Conservation (phyloP, 495 filamentous ascomycete genomes). For the Neurospora sp. region DNA sequence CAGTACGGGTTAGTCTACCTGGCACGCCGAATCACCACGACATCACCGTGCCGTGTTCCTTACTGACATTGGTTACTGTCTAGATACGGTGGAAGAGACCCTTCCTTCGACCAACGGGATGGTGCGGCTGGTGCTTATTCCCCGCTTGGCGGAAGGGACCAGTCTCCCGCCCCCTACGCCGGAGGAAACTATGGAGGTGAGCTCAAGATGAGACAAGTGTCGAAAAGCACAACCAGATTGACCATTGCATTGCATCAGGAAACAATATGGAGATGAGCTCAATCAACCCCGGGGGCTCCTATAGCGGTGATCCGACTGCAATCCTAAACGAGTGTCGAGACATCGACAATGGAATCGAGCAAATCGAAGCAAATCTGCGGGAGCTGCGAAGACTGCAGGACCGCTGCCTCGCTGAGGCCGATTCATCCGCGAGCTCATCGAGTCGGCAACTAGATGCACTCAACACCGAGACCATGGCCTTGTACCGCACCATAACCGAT, state of each 20-base stretch:
- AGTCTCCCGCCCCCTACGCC: background rate
- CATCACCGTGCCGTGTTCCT: background rate
- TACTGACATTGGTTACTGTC: constrained; percentile 14
- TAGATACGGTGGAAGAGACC: constrained; percentile 36
- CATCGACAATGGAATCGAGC: constrained; percentile 66
- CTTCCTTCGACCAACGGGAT: constrained; percentile 42
- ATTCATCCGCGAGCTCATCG: constrained; percentile 37
- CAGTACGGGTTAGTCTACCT: constrained; percentile 18
- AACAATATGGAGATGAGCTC: constrained; percentile 55
- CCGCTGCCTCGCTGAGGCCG: constrained; percentile 47
- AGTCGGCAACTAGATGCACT: constrained; percentile 48
- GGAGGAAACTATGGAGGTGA: constrained; percentile 34
- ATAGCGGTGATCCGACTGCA: constrained; percentile 49
- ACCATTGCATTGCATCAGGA: constrained; percentile 14
- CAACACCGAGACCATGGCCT: constrained; percentile 63
- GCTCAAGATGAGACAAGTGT: constrained; percentile 13
- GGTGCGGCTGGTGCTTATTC: constrained; percentile 20
- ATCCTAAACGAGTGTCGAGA: constrained; percentile 75
- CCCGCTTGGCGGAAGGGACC: constrained; percentile 17
- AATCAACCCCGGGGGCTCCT: constrained; percentile 27
- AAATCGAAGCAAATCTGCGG: constrained; percentile 55
- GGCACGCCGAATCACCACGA: background rate
- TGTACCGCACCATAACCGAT: constrained; percentile 63
- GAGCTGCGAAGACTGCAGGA: constrained; percentile 49
- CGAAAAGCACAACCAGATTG: background rate